Base-by-base conservation (phyloP, 2,329 filamentous ascomycete genomes). In the Diaporthe ampelina region DNA sequence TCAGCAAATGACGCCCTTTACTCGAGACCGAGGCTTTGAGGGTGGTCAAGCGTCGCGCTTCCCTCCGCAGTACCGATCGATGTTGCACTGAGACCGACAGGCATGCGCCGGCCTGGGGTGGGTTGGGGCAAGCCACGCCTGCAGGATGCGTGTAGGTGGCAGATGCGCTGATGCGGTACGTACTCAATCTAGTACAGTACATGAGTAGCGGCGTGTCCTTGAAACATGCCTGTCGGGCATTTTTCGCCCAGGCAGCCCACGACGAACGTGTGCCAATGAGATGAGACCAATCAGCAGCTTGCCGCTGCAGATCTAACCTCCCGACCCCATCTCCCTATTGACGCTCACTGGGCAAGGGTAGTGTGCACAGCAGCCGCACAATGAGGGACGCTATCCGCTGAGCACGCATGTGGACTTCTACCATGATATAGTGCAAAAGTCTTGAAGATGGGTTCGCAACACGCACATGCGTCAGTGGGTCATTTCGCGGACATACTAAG, bases 211-310 rank as follows among this genome's bases (percentile, higher is more conserved):
- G 13, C 24, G 68, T 74, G 73, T 76, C 76, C 78, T 78, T 80
- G 78, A 80, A 79, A 80, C 78, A 78, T 76, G 75, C 75, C 52
- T 73, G 57, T 75, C 77, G 76, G 78, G 74, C 78, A 75, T 74
- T 78, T 78, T 76, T 74, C 74, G n/a, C 74, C 45, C 35, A 37
- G 35, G 10, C 35, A 37, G 35, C 35, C 35, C 35, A 72, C 73
- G 43, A 72, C 73, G 43, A 61, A 78, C 68, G 76, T 78, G 77
- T 74, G 76, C 77, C 78, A 77, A 78, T 75, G 73, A 70, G 29
- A 29, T 43, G 67, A 73, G 70, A 24, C 74, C 74, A 73, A 73
- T 75, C 48, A 75, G 74, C 35, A 70, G 69, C 73, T 43, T 29
- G 50, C 73, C 67, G 54, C 45, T 43, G 74, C 70, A 77, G 77